These are phyloP conservation scores for Juglanconis juglandina DNA, from an alignment of 2,329 filamentous ascomycete species.

Conservation along the genomic window DNA sequence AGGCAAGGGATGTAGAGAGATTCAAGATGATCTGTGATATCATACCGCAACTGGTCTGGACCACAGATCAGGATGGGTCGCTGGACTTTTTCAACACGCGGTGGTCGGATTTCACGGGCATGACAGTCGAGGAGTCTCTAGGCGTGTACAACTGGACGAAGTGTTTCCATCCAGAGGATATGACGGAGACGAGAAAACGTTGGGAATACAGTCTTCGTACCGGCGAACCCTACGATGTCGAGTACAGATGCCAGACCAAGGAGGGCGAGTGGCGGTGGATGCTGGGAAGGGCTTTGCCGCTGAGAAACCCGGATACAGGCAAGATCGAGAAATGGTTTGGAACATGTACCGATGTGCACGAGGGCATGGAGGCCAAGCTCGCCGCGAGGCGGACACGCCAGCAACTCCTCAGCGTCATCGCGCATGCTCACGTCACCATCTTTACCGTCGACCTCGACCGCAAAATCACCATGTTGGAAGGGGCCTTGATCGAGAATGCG, in stretches of 20 bases:
- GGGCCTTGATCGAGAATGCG: conserved; percentile 54
- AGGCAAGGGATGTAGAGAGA: conserved; percentile 66
- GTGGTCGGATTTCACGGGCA: conserved; percentile 78
- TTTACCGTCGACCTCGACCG: conserved; percentile 66
- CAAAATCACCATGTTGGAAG: conserved; percentile 67
- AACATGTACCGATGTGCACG: conserved; percentile 76
- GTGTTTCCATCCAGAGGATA: conserved; percentile 69
- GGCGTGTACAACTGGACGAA: conserved; percentile 57
- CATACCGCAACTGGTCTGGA: conserved; percentile 73
- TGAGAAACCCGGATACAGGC: conserved; percentile 62
- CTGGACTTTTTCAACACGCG: conserved; percentile 72
- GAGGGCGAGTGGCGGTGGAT: conserved; percentile 77
- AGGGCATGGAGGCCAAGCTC: conserved; percentile 66
- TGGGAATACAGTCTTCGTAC: conserved; percentile 65
- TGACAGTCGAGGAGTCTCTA: conserved; percentile 59
- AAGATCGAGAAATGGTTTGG: conserved; percentile 75
- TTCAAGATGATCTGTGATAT: conserved; percentile 75
- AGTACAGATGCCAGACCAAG: conserved; percentile 66
- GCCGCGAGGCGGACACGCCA: conserved; percentile 64
- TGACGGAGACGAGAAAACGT: conserved; percentile 47
- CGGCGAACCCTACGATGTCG: conserved; percentile 65
- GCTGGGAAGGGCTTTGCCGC: conserved; percentile 67
- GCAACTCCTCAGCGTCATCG: conserved; percentile 69
- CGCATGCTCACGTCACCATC: conserved; percentile 71
- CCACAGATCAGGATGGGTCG: conserved; percentile 60